A percentile compares a stretch with the other conserved stretches of the same genome.
Evolutionary conservation across 257 asterid species (phyloP).

Genomic region (Gentiana straminea): DNA sequence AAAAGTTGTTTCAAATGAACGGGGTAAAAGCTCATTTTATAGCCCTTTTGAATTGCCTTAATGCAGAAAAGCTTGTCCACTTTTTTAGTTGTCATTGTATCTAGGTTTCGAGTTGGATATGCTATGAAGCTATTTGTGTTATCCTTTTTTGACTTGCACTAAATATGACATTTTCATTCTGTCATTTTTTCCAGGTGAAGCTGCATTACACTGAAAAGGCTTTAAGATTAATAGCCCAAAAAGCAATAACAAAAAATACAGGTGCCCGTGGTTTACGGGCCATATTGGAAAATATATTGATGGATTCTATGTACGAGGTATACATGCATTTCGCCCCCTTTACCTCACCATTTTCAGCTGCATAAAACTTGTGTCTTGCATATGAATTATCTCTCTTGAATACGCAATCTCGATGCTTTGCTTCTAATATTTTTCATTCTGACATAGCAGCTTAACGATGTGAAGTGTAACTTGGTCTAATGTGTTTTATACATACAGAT

Average conservation of each 20-base stretch:
- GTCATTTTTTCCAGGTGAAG: conserved; percentile 53
- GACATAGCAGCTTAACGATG: background rate
- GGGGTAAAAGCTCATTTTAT: conserved; percentile 37
- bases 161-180: background rate
- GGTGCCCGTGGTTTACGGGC: conserved; percentile 96
- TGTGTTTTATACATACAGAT: conserved; percentile 39
- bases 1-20: conserved; percentile 93
- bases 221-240: conserved; percentile 73
- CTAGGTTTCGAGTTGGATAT: background rate
- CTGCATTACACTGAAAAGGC: conserved; percentile 89
- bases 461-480: background rate
- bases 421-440: background rate
- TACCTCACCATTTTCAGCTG: no score
- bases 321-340: background rate
- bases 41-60: background rate
- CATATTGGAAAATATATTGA: conserved; percentile 76
- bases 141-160: background rate
- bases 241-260: conserved; percentile 79
- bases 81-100: background rate
- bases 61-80: no score
- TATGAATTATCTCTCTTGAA: no score
- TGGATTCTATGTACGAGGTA: conserved; percentile 99
- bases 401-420: no score
- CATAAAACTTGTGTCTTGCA: no score
- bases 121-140: background rate